Evolutionary conservation across 257 asterid species (phyloP).

Genomic region (Echites panduratus): DNA sequence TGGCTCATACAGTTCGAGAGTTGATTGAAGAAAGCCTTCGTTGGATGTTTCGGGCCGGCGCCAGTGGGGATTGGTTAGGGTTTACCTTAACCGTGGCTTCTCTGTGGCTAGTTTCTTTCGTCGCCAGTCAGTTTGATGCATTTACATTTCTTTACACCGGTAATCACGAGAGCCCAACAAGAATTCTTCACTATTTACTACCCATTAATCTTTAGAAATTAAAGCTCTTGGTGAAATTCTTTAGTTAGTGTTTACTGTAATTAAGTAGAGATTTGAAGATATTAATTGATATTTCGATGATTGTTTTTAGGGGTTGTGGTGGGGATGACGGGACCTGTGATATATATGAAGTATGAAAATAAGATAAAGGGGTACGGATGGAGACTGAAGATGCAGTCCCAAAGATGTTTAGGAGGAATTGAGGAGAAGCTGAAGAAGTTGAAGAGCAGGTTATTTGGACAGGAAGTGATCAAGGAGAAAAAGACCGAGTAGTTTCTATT

Average conservation of each 20-base stretch:
- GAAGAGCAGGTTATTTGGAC: slow-evolving; percentile 20
- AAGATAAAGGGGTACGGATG: slow-evolving; percentile 31
- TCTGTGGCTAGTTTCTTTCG: slow-evolving; percentile 30
- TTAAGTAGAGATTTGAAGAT: not conserved
- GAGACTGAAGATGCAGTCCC: slow-evolving; percentile 21
- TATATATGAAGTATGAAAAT: slow-evolving; percentile 40
- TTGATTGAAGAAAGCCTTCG: slow-evolving; percentile 28
- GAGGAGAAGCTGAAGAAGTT: slow-evolving; percentile 26
- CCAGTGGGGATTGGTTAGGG: slow-evolving; percentile 44
- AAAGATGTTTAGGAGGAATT: slow-evolving; percentile 16
- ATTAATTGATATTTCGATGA: not conserved
- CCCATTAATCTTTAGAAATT: too few species aligned
- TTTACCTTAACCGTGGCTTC: slow-evolving; percentile 31
- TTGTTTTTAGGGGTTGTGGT: slow-evolving; percentile 40
- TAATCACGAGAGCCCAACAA: slow-evolving; percentile 8
- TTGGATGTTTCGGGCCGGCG: slow-evolving; percentile 40
- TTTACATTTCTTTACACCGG: slow-evolving; percentile 48
- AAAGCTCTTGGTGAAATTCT: not conserved
- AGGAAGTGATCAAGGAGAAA: slow-evolving; percentile 35
- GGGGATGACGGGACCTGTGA: slow-evolving; percentile 37
- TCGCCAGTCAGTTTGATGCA: slow-evolving; percentile 32
- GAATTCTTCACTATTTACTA: too few species aligned
- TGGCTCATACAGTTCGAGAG: slow-evolving; percentile 24
- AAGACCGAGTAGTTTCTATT: slow-evolving; percentile 28
- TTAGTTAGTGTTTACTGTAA: too few species aligned